phyloP scores from a whole-genome alignment of 805 yeast genomes.

The Zygosaccharomyces kombuchaensis region DNA sequence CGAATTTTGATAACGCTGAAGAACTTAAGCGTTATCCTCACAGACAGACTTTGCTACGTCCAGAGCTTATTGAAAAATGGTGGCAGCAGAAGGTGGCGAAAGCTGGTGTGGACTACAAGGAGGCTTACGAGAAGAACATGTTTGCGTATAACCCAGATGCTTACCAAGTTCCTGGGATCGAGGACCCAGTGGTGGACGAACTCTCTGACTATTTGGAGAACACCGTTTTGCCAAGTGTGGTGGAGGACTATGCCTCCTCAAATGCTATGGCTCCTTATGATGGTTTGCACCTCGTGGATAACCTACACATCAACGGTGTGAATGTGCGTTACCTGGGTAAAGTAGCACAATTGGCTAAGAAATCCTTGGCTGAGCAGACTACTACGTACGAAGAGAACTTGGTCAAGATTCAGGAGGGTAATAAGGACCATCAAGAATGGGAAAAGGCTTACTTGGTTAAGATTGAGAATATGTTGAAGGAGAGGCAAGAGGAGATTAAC shows the following conservation, averaged over 20 bases:
- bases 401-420: slow-evolving; percentile 24
- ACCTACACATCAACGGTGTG: slow-evolving; percentile 77
- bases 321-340: slow-evolving; percentile 83
- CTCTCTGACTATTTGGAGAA: slow-evolving; percentile 60
- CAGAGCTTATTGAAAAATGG: slow-evolving; percentile 90
- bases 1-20: slow-evolving; percentile 41
- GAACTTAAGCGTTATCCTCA: slow-evolving; percentile 67
- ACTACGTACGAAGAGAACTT: slow-evolving; percentile 21
- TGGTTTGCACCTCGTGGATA: slow-evolving; percentile 65
- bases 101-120: slow-evolving; percentile 29
- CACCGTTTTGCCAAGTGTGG: slow-evolving; percentile 57
- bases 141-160: slow-evolving; percentile 79
- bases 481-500: slow-evolving; percentile 36
- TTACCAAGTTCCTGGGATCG: slow-evolving; percentile 44
- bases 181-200: slow-evolving; percentile 52
- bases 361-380: slow-evolving; percentile 22
- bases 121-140: slow-evolving; percentile 38
- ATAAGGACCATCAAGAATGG: slow-evolving; percentile 35
- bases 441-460: slow-evolving; percentile 29
- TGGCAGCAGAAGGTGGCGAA: slow-evolving; percentile 64
- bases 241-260: slow-evolving; percentile 41
- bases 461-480: slow-evolving; percentile 32
- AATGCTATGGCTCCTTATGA: slow-evolving; percentile 66
- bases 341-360: slow-evolving; percentile 33
- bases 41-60: slow-evolving; percentile 69